phyloP scores from a whole-genome alignment of 225 moss, liverwort and hornwort species.

The Asterella californica region DNA sequence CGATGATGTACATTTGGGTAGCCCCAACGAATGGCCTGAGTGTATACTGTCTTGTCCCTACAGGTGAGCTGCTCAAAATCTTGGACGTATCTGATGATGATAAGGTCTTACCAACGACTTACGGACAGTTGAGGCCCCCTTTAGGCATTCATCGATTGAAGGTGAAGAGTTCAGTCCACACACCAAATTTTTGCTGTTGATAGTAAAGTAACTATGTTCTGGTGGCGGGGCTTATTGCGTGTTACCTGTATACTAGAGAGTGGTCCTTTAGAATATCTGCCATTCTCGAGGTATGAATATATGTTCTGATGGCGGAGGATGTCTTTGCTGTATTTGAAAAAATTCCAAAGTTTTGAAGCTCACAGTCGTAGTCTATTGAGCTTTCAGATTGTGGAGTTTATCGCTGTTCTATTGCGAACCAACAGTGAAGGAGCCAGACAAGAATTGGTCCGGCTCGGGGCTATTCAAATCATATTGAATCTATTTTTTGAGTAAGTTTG shows the following conservation, averaged over 20 bases:
- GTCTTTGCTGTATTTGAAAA: background rate
- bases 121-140: conserved; percentile 87
- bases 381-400: conserved; percentile 95
- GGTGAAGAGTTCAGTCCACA: conserved; percentile 30
- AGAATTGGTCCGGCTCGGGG: conserved; percentile 81
- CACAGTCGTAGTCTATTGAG: background rate
- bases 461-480: conserved; percentile 81
- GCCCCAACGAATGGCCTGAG: background rate
- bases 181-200: background rate
- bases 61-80: conserved; percentile 94
- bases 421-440: conserved; percentile 88
- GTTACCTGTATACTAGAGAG: too few relatives aligned
- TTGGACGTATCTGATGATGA: conserved; percentile 80
- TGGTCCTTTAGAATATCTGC: too few relatives aligned
- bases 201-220: too few relatives aligned
- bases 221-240: too few relatives aligned
- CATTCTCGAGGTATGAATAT: too few relatives aligned
- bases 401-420: conserved; percentile 93
- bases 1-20: too few relatives aligned
- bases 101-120: conserved; percentile 83
- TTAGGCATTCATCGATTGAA: conserved; percentile 91
- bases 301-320: background rate
- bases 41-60: conserved; percentile 3
- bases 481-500: conserved; percentile 79
- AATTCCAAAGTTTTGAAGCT: conserved; percentile 1